Base-by-base conservation (phyloP, 805 yeast species). In the Jamesozyma jinghongensis region DNA sequence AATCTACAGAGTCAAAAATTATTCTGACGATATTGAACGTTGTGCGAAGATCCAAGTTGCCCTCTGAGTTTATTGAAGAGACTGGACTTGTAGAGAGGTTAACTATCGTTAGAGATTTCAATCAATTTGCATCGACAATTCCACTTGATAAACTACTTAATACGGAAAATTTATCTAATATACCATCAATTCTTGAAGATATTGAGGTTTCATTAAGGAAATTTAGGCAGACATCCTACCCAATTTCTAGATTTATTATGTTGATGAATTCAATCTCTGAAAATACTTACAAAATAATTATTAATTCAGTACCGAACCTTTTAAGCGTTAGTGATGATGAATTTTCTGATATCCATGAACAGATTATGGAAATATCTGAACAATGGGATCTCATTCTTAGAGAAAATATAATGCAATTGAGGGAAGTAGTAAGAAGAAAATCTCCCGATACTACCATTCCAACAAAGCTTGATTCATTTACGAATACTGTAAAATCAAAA, bases 11-110 rank as follows among this genome's bases (percentile, higher is more conserved):
- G 28, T 74, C 85, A 1, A 63, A 60, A 17, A 56, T 73, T 7
- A 76, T 92, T 0, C 59, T 86, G 12, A 75, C 73, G 1, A 64
- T 83, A 0, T 65, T 88, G 41, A 74, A 75, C 44, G 63, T 70
- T 13, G 86, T 87, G 2, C 87, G 84, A 49, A 68, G 97, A 47
- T 84, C 55, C 79, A 85, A 20, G 16, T 11, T 25, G 3, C 1
- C 79, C 88, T 0, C 73, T 77, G n/a, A 71, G 81, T 28, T 81
- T 84, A 51, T 64, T 74, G 27, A 74, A 5, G 94, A 85, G 52
- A 77, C 82, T 2, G 85, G 85, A 0, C 60, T 90, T 17, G 59
- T 66, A 29, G 78, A 75, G 20, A 75, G 81, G 13, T 45, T 75
- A 11, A 63, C 65, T 3, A 60, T 61, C 18, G 74, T 86, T 0